Percentiles rank a stretch among this genome's conserved stretches.
Conservation (phyloP, 1,139 yeast genomes). For the Yarrowia galli region DNA sequence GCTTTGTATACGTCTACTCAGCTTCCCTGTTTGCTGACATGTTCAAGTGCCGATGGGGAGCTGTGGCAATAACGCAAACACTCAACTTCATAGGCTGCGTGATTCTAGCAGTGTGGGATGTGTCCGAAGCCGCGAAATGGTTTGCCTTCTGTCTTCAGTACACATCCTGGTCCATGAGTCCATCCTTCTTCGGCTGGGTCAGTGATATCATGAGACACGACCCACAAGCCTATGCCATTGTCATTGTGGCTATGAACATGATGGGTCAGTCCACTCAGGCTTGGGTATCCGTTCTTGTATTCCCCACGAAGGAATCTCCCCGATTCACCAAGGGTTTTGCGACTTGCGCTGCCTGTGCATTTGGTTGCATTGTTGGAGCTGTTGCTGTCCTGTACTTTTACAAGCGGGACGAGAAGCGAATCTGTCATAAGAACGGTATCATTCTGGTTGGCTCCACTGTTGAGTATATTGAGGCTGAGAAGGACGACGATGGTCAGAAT, state of each 20-base stretch:
- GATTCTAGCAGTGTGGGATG: slow-evolving; percentile 55
- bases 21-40: slow-evolving; percentile 53
- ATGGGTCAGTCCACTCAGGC: slow-evolving; percentile 50
- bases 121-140: slow-evolving; percentile 54
- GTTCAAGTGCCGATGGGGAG: slow-evolving; percentile 63
- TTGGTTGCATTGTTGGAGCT: slow-evolving; percentile 60
- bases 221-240: slow-evolving; percentile 53
- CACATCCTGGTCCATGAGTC: slow-evolving; percentile 56
- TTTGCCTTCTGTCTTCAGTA: slow-evolving; percentile 56
- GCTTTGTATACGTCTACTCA: slow-evolving; percentile 56
- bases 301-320: slow-evolving; percentile 63
- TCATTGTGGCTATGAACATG: slow-evolving; percentile 53
- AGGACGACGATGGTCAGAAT: neutral
- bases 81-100: slow-evolving; percentile 55
- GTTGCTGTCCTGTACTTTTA: slow-evolving; percentile 62
- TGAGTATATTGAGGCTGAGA: slow-evolving; percentile 19
- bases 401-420: slow-evolving; percentile 59
- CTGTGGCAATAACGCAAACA: slow-evolving; percentile 60
- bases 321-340: slow-evolving; percentile 58
- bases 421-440: slow-evolving; percentile 33
- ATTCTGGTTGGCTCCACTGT: slow-evolving; percentile 26
- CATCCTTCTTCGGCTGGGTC: slow-evolving; percentile 41
- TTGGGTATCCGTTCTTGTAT: slow-evolving; percentile 52
- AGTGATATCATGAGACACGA: slow-evolving; percentile 42
- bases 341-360: slow-evolving; percentile 62